phyloP scores from a whole-genome alignment of 2,329 filamentous ascomycete species.

The Aspergillus puulaauensis region DNA sequence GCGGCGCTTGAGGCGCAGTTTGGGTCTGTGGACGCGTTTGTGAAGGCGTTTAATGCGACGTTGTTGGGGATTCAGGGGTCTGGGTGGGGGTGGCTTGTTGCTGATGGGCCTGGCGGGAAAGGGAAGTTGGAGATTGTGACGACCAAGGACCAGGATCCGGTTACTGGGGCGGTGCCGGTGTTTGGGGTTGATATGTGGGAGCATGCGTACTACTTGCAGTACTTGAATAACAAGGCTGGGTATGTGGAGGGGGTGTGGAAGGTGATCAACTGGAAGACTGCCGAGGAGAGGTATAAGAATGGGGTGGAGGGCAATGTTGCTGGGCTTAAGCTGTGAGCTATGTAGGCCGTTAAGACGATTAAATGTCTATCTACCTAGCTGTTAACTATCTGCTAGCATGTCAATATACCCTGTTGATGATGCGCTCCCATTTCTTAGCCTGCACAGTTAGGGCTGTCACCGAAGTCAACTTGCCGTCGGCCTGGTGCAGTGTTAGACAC shows the following conservation, averaged over 20 bases:
- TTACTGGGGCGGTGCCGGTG: constrained; percentile 74
- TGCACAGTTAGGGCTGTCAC: no score
- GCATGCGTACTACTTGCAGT: constrained; percentile 90
- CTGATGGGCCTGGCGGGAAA: constrained; percentile 49
- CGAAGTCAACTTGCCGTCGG: no score
- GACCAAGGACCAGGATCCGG: constrained; percentile 83
- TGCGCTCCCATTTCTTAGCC: no score
- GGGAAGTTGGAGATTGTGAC: constrained; percentile 69
- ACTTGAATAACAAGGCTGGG: constrained; percentile 90
- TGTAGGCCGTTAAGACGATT: no score
- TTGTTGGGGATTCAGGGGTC: constrained; percentile 76
- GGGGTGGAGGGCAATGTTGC: constrained; percentile 14
- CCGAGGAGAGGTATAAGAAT: constrained; percentile 62
- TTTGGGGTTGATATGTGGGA: constrained; percentile 91
- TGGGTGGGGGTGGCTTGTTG: constrained; percentile 86
- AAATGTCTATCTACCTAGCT: background rate
- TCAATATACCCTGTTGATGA: no score
- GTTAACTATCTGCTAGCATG: no score
- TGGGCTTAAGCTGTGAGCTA: background rate
- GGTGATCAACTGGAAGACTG: constrained; percentile 88
- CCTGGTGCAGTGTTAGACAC: no score
- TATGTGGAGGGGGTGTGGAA: constrained; percentile 92
- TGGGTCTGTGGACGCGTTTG: constrained; percentile 67
- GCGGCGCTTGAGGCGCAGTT: constrained; percentile 64
- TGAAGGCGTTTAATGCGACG: constrained; percentile 62